Evolutionary conservation across 2,329 filamentous ascomycete genomes (phyloP).

Genomic region (Trichoderma atroviride): DNA sequence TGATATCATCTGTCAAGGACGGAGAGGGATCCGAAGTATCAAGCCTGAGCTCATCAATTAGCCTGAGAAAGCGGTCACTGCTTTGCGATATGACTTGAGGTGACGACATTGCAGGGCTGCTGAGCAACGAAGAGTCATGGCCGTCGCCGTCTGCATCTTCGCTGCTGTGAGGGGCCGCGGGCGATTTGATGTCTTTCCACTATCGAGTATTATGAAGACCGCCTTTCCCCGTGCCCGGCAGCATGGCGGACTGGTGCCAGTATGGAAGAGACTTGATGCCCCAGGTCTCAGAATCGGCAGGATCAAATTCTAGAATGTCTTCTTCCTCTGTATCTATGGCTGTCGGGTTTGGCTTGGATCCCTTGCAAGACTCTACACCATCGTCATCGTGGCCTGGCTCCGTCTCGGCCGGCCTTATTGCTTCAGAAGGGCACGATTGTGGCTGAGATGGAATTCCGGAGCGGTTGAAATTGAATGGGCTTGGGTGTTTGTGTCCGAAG

Average conservation of each 20-base stretch:
- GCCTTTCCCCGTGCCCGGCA: constrained; percentile 2
- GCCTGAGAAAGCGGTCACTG: constrained; percentile 28
- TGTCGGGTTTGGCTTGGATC: not conserved
- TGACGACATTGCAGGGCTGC: constrained; percentile 19
- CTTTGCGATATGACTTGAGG: constrained; percentile 4
- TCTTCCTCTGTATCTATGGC: constrained; percentile 5
- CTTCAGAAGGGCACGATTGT: not conserved
- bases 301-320: constrained; percentile 4
- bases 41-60: constrained; percentile 29
- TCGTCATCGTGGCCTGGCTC: not conserved
- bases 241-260: constrained; percentile 22
- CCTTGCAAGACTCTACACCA: constrained; percentile 22
- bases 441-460: not conserved
- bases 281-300: constrained; percentile 26
- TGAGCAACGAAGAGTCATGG: constrained; percentile 10
- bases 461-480: not conserved
- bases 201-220: not conserved
- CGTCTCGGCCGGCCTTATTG: not conserved
- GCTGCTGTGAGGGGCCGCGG: not conserved
- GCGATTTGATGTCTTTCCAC: constrained; percentile 9
- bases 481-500: constrained; percentile 3
- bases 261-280: constrained; percentile 25
- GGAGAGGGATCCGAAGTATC: not conserved
- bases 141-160: not conserved
- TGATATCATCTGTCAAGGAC: not conserved